Evolutionary conservation across 257 asterid species (phyloP), one percentile per base, ranked within the genome.

Genomic region (Capsicum pubescens): DNA sequence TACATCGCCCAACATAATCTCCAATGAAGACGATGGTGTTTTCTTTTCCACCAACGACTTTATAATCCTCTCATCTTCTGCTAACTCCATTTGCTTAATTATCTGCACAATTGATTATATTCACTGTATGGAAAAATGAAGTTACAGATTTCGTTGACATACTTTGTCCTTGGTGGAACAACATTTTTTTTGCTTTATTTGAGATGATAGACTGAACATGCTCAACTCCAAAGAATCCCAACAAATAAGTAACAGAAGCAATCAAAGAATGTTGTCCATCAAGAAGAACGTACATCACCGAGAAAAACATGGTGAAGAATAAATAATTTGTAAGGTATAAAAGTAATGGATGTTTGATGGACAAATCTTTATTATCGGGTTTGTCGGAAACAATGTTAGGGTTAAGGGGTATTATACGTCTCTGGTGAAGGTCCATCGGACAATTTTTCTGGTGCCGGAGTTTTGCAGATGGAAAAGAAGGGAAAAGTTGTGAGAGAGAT

Each of bases 1-100:
- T 87, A 68, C 91, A 89, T 91, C 90, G 8, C 91, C 90, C 50
- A 91, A 88, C 60, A 82, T 91, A 0, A 91, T 84, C 70, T 91
- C 93, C 54, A 91, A 82, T 0, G 91, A 84, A 54, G 89, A 89
- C 4, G 90, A 89, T 2, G 92, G 89, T 14, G 66, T 83, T 82
- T 76, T 83, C 12, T 92, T 92, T 32, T 72, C 55, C 9, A 88
- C 90, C 9, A 91, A 90, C 0, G 84, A 78, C 8, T 83, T 84
- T 3, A 91, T 76, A 36, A 91, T 74, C 58, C 86, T 84, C 83
- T 91, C 93, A 26, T 26, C 32, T 26, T 26, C 32, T 26, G 32
- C 32, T 26, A 26, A 26, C 32, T 26, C 32, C 32, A 26, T 26
- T 26, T 26, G 0, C 32, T 26, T 26, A 26, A 26, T 26, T 26